These are phyloP conservation scores for Botryotinia globosa DNA, from an alignment of 2,329 filamentous ascomycete species.

Conservation along the genomic window DNA sequence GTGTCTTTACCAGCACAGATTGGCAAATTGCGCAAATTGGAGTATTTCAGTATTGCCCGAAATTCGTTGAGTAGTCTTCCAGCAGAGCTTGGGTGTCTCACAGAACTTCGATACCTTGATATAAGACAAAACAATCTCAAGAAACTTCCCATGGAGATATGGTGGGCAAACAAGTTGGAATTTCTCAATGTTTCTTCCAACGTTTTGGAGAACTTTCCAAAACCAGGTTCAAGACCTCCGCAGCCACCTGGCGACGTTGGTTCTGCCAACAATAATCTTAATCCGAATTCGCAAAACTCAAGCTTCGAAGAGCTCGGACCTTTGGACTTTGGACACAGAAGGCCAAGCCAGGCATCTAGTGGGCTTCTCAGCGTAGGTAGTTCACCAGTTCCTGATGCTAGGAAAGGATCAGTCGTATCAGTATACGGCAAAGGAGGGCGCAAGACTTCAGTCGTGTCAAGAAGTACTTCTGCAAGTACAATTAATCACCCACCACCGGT, in stretches of 20 bases:
- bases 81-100: constrained; percentile 80
- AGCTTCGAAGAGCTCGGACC: constrained; percentile 76
- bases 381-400: constrained; percentile 60
- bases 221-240: constrained; percentile 69
- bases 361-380: constrained; percentile 72
- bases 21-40: constrained; percentile 75
- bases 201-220: constrained; percentile 85
- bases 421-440: constrained; percentile 75
- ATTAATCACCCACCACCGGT: constrained; percentile 45
- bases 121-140: constrained; percentile 91
- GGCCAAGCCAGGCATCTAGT: constrained; percentile 82
- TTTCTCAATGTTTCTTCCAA: constrained; percentile 95
- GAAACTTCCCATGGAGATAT: constrained; percentile 87
- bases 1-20: constrained; percentile 84
- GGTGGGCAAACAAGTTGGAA: constrained; percentile 88
- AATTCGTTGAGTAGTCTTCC: constrained; percentile 85
- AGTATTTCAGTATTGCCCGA: constrained; percentile 83
- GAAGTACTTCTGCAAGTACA: constrained; percentile 53
- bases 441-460: constrained; percentile 79
- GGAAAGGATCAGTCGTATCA: constrained; percentile 84
- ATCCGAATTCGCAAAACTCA: constrained; percentile 54
- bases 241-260: constrained; percentile 55
- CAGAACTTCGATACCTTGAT: constrained; percentile 81
- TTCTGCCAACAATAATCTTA: constrained; percentile 25
- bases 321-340: constrained; percentile 60